These are phyloP conservation scores for Candida loeiensis DNA, from an alignment of 805 yeast species.

Conservation along the genomic window DNA sequence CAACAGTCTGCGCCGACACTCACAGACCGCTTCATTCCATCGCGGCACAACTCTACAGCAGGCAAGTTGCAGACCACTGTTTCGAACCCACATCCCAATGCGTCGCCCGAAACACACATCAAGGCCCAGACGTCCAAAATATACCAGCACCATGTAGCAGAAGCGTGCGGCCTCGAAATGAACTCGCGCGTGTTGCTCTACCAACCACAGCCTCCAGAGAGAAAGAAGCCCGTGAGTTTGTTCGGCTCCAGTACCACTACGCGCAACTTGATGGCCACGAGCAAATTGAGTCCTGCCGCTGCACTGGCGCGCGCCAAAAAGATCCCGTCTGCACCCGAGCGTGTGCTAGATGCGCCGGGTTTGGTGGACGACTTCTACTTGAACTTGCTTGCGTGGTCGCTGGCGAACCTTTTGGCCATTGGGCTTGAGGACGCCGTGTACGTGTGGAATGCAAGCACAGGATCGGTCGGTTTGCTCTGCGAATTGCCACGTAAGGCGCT, in stretches of 20 bases:
- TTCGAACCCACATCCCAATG: conserved; percentile 41
- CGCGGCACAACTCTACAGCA: conserved; percentile 37
- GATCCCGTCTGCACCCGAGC: conserved; percentile 83
- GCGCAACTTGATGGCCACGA: conserved; percentile 13
- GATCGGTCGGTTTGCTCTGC: conserved; percentile 66
- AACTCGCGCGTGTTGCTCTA: conserved; percentile 81
- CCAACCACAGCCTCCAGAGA: conserved; percentile 80
- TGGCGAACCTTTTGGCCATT: conserved; percentile 75
- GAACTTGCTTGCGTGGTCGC: conserved; percentile 85
- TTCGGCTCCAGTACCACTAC: conserved; percentile 23
- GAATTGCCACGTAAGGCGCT: conserved; percentile 47
- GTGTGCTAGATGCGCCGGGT: conserved; percentile 96
- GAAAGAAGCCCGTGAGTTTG: conserved; percentile 34
- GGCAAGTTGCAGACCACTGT: conserved; percentile 34
- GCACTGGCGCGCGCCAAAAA: conserved; percentile 70
- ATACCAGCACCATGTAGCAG: conserved; percentile 81
- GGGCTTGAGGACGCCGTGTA: conserved; percentile 83
- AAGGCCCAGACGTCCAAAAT: conserved; percentile 51
- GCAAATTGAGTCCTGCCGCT: conserved; percentile 41
- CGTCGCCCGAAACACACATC: conserved; percentile 53
- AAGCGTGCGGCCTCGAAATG: conserved; percentile 87
- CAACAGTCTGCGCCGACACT: conserved; percentile 12
- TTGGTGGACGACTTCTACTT: conserved; percentile 88
- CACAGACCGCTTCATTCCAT: conserved; percentile 41
- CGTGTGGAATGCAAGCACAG: conserved; percentile 87